Percentiles rank a stretch among this genome's conserved stretches.
Evolutionary conservation across 305 asterid genomes (phyloP).

Genomic region (Caryopteris hybrid): DNA sequence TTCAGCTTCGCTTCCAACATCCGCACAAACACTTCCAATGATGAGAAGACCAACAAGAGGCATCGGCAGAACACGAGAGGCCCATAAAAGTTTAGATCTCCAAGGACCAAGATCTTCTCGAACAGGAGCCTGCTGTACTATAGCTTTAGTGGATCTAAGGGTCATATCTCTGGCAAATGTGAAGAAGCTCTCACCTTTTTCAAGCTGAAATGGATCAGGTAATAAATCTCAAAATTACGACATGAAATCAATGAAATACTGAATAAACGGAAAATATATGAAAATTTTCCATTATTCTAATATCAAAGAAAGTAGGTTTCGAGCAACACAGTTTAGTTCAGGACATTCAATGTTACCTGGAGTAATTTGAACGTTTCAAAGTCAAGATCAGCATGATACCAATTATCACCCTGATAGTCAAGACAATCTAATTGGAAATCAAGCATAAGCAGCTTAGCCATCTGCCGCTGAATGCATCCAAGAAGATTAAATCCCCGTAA

Average conservation of each 20-base stretch:
- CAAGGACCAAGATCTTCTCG: constrained; percentile 89
- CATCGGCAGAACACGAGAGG: constrained; percentile 91
- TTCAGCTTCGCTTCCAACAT: constrained; percentile 55
- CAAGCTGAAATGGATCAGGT: constrained; percentile 46
- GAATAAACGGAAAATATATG: no score
- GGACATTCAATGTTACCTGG: constrained; percentile 50
- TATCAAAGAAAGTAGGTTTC: no score
- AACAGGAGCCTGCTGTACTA: constrained; percentile 47
- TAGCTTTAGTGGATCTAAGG: constrained; percentile 78
- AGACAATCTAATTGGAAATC: constrained; percentile 95
- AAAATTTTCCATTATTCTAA: no score
- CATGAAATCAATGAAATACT: background rate
- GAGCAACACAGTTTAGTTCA: constrained; percentile 1
- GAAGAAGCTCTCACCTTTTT: constrained; percentile 95
- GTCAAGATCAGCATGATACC: constrained; percentile 98
- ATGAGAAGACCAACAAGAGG: constrained; percentile 94
- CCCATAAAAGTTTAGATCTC: constrained; percentile 93
- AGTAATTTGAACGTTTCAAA: constrained; percentile 87
- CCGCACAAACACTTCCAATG: constrained; percentile 81
- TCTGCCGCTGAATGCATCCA: constrained; percentile 91
- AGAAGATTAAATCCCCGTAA: constrained; percentile 67
- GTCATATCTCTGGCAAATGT: constrained; percentile 97
- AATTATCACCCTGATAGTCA: constrained; percentile 80
- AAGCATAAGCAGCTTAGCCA: constrained; percentile 81
- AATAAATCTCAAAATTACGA: background rate